These are phyloP conservation scores for Blastobotrys chiropterorum DNA, from an alignment of 805 yeast genomes.

Conservation along the genomic window DNA sequence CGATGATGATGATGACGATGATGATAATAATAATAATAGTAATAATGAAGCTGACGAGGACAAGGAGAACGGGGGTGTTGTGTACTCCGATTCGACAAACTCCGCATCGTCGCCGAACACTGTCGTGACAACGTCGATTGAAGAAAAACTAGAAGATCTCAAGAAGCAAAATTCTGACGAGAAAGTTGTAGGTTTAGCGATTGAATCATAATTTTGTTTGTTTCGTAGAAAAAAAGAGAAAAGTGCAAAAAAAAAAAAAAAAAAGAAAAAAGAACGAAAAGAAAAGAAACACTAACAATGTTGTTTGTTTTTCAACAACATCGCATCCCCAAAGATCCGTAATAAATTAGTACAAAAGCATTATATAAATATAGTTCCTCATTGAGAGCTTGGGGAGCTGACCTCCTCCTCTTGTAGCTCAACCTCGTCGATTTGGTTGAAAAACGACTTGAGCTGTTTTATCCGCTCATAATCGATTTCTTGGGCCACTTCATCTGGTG, in stretches of 20 bases:
- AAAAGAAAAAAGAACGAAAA: neutral
- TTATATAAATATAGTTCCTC: too few species aligned
- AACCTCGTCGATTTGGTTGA: conserved; percentile 16
- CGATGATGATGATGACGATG: neutral
- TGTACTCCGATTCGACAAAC: neutral
- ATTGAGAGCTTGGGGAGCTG: neutral
- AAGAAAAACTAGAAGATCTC: neutral
- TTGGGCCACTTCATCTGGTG: neutral
- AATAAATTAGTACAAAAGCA: neutral
- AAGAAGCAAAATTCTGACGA: neutral
- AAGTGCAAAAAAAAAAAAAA: neutral
- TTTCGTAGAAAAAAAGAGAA: too few species aligned
- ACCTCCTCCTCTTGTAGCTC: conserved; percentile 12
- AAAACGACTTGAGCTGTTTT: conserved; percentile 11
- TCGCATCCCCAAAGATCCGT: neutral
- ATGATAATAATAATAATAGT: neutral
- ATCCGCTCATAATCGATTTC: neutral
- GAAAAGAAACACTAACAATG: neutral
- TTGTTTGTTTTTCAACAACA: too few species aligned
- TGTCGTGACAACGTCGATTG: neutral
- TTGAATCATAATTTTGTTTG: neutral
- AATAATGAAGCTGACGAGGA: conserved; percentile 4
- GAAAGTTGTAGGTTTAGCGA: neutral
- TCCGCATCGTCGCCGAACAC: neutral
- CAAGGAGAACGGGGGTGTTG: neutral